Conservation (phyloP, 306 rosid species). For the Erythrophleum fordii region DNA sequence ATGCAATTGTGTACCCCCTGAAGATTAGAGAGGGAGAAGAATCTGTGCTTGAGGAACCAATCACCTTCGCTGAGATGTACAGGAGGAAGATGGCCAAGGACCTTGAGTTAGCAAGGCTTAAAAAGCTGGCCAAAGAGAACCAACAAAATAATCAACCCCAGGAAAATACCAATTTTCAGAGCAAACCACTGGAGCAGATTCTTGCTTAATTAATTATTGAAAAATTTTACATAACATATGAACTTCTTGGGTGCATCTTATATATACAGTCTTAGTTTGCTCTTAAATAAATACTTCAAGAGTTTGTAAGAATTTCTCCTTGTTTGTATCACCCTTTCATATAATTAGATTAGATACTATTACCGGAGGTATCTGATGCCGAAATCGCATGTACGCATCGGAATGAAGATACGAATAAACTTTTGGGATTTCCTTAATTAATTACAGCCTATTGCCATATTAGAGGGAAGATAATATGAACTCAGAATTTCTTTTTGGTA, state of each 20-base stretch:
- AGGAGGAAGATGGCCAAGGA: constrained; percentile 74
- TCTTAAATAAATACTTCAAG: not conserved
- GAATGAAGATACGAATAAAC: too few species aligned
- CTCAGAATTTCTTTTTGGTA: too few species aligned
- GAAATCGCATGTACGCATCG: too few species aligned
- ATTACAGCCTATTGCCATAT: too few species aligned
- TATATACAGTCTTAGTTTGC: not conserved
- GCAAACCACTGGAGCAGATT: constrained; percentile 53
- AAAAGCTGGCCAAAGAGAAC: constrained; percentile 62
- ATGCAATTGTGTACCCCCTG: constrained; percentile 73
- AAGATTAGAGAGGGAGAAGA: constrained; percentile 70
- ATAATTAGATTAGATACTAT: too few species aligned
- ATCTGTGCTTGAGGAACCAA: constrained; percentile 61
- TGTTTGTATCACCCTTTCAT: not conserved
- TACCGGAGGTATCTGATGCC: too few species aligned
- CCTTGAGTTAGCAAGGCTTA: constrained; percentile 66
- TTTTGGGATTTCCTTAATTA: too few species aligned
- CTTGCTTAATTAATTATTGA: constrained; percentile 45
- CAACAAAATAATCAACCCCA: constrained; percentile 9
- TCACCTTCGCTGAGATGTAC: constrained; percentile 77
- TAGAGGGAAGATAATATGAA: too few species aligned
- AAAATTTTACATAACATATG: too few species aligned
- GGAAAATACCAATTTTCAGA: constrained; percentile 27
- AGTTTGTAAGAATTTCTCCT: not conserved
- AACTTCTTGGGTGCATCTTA: not conserved